These are phyloP conservation scores for Clonostachys rhizophaga DNA, from an alignment of 2,329 filamentous ascomycete genomes.

Conservation along the genomic window DNA sequence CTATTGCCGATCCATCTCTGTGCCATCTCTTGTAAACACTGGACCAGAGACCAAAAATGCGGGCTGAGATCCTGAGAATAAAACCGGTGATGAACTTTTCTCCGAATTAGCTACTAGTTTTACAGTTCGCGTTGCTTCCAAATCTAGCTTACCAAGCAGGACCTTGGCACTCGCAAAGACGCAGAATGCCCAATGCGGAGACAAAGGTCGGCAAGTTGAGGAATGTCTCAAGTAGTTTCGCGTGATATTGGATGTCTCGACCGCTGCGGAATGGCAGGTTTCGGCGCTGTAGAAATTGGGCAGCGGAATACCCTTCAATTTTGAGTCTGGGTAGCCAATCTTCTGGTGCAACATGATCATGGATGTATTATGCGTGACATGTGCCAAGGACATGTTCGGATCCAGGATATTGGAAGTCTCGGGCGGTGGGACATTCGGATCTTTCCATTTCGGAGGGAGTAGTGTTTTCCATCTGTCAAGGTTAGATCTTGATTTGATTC, in stretches of 20 bases:
- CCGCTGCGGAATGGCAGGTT: slow-evolving; percentile 38
- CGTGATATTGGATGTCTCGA: slow-evolving; percentile 38
- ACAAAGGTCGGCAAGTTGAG: slow-evolving; percentile 13
- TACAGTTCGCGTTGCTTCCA: too few species aligned
- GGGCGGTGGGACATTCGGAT: slow-evolving; percentile 17
- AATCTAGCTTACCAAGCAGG: slow-evolving; percentile 17
- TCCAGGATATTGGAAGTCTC: slow-evolving; percentile 27
- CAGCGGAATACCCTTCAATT: slow-evolving; percentile 21
- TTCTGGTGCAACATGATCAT: slow-evolving; percentile 43
- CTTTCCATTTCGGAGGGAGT: slow-evolving; percentile 34
- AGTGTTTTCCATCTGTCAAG: slow-evolving; percentile 32
- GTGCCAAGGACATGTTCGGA: slow-evolving; percentile 43
- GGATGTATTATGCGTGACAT: slow-evolving; percentile 42
- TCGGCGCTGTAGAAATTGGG: slow-evolving; percentile 40
- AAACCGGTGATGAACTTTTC: slow-evolving; percentile 18
- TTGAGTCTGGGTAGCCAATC: slow-evolving; percentile 34
- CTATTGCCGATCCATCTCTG: slow-evolving; percentile 15
- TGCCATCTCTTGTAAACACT: slow-evolving; percentile 19
- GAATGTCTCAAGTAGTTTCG: slow-evolving; percentile 37
- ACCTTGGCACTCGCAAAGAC: slow-evolving; percentile 37
- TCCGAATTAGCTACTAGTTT: too few species aligned
- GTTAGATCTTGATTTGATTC: neutral
- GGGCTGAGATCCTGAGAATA: slow-evolving; percentile 10
- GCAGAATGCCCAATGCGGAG: slow-evolving; percentile 39
- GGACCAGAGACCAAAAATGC: slow-evolving; percentile 19